phyloP scores from a whole-genome alignment of 805 yeast genomes.

The Metschnikowia borealis region DNA sequence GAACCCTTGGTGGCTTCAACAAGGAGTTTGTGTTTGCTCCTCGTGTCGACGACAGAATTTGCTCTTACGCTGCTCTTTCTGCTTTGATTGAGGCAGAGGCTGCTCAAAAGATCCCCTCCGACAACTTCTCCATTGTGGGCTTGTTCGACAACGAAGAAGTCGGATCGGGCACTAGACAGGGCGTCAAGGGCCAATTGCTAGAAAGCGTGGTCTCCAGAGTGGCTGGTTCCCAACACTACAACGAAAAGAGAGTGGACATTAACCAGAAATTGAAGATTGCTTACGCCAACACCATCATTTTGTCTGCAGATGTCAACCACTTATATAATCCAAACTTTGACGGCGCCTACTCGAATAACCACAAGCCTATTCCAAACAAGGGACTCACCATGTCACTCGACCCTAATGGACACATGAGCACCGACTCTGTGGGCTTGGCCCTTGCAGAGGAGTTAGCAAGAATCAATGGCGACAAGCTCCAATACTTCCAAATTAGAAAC shows the following conservation, averaged over 20 bases:
- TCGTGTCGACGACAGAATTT: slow-evolving; percentile 79
- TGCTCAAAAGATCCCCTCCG: slow-evolving; percentile 21
- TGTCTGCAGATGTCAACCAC: slow-evolving; percentile 84
- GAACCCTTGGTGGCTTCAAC: slow-evolving; percentile 71
- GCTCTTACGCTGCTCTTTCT: slow-evolving; percentile 67
- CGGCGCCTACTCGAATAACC: slow-evolving; percentile 67
- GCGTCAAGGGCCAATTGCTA: slow-evolving; percentile 74
- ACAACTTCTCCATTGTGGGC: slow-evolving; percentile 55
- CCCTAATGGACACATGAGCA: slow-evolving; percentile 80
- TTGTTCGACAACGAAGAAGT: slow-evolving; percentile 80
- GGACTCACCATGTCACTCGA: slow-evolving; percentile 72
- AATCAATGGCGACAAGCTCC: slow-evolving; percentile 59
- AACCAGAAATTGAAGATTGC: slow-evolving; percentile 34
- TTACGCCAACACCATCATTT: slow-evolving; percentile 71
- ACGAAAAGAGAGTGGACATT: slow-evolving; percentile 16
- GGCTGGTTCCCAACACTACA: slow-evolving; percentile 27
- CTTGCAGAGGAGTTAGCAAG: slow-evolving; percentile 67
- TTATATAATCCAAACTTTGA: slow-evolving; percentile 75
- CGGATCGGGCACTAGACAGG: slow-evolving; percentile 76
- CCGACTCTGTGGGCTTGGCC: slow-evolving; percentile 71
- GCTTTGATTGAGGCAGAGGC: slow-evolving; percentile 47
- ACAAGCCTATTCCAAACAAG: slow-evolving; percentile 74
- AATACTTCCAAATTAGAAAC: slow-evolving; percentile 83
- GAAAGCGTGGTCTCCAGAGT: slow-evolving; percentile 63
- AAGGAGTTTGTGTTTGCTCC: slow-evolving; percentile 78